These are phyloP conservation scores for Crepidotus variabilis DNA, from an alignment of 768 basidiomycete species.

Conservation along the genomic window DNA sequence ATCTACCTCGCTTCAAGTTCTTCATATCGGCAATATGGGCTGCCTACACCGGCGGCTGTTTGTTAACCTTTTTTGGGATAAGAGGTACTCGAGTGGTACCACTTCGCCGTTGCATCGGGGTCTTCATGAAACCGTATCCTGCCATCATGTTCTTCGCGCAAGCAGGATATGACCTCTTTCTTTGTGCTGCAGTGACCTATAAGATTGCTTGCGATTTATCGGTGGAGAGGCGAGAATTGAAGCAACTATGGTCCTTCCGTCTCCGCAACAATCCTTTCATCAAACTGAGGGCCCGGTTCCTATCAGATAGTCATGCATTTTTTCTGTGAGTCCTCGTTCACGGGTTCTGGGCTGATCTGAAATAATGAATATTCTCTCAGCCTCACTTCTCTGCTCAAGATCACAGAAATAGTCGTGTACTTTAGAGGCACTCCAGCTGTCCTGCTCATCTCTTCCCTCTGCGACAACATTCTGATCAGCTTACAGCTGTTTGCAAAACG, in stretches of 20 bases:
- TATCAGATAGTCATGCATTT: slow-evolving; percentile 28
- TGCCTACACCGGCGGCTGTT: slow-evolving; percentile 4
- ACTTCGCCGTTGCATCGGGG: slow-evolving; percentile 6
- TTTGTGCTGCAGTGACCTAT: slow-evolving; percentile 1
- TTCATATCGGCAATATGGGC: slow-evolving; percentile 14
- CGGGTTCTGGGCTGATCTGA: not conserved
- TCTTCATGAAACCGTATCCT: slow-evolving; percentile 2
- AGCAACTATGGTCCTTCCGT: slow-evolving; percentile 14
- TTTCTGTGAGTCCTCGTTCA: slow-evolving; percentile 22
- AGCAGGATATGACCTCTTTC: slow-evolving; percentile 14
- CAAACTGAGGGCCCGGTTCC: slow-evolving; percentile 17
- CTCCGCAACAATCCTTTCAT: slow-evolving; percentile 13
- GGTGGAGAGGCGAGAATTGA: not conserved
- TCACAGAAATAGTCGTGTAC: not conserved
- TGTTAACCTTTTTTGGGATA: not conserved
- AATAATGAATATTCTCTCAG: not conserved
- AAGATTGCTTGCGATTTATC: slow-evolving; percentile 7
- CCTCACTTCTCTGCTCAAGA: not conserved
- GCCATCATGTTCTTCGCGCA: slow-evolving; percentile 1
- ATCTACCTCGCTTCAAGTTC: slow-evolving; percentile 3
- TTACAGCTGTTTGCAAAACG: no score
- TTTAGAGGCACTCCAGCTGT: not conserved
- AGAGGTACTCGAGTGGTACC: not conserved
- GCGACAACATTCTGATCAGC: not conserved
- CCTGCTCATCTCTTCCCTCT: not conserved